Conservation (phyloP, 192 early-diverging fungal species). For the Piromyces sp. region DNA sequence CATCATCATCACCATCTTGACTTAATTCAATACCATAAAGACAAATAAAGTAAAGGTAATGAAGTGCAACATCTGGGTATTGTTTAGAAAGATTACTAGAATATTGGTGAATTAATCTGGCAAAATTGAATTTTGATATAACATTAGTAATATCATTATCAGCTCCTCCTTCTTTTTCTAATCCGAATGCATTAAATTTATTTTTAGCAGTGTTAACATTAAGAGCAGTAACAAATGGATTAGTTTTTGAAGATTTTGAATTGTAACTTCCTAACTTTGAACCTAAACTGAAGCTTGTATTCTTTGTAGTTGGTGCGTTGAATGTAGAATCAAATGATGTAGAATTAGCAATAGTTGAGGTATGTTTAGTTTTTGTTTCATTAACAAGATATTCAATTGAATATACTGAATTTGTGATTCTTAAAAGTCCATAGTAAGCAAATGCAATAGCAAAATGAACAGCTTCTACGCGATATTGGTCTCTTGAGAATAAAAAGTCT, state of each 20-base stretch:
- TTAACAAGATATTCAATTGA: conserved; percentile 10
- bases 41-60: conserved; percentile 42
- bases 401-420: conserved; percentile 37
- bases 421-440: conserved; percentile 59
- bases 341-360: background rate
- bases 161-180: background rate
- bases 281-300: background rate
- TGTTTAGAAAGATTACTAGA: conserved; percentile 11
- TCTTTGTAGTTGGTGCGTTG: background rate
- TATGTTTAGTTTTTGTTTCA: background rate
- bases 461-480: conserved; percentile 53
- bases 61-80: conserved; percentile 32
- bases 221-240: background rate
- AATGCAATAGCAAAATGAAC: conserved; percentile 79
- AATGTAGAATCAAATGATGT: background rate
- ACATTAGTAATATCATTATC: conserved; percentile 3
- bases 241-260: background rate
- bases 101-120: conserved; percentile 28
- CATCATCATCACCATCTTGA: background rate
- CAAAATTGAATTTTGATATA: conserved; percentile 27
- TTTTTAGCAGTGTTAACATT: background rate
- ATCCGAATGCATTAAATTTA: background rate
- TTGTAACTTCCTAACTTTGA: background rate
- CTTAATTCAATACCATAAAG: conserved; percentile 17
- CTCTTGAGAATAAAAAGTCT: conserved; percentile 44